Evolutionary conservation across 805 yeast species (phyloP).

Genomic region (Metschnikowia koreensis): DNA sequence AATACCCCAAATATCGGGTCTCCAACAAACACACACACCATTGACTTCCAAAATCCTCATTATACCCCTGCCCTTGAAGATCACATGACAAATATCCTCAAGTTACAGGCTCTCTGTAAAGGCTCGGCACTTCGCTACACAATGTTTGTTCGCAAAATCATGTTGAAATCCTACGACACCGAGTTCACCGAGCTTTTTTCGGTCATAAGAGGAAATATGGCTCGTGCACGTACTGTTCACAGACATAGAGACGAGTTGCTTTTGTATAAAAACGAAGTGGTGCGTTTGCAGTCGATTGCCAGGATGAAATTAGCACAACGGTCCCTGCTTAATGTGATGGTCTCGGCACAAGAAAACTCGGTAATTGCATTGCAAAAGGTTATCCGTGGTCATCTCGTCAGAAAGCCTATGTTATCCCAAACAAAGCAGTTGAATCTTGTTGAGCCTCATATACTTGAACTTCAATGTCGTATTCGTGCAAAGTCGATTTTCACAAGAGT

Average conservation of each 20-base stretch:
- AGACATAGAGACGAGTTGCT: slow-evolving; percentile 35
- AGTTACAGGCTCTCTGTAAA: slow-evolving; percentile 66
- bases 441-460: background rate
- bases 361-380: slow-evolving; percentile 8
- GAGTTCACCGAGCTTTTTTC: slow-evolving; percentile 51
- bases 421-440: background rate
- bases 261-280: slow-evolving; percentile 29
- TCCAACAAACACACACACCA: background rate
- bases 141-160: slow-evolving; percentile 59
- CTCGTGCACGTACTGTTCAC: slow-evolving; percentile 31
- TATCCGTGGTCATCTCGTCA: slow-evolving; percentile 3
- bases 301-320: slow-evolving; percentile 24
- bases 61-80: slow-evolving; percentile 1
- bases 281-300: slow-evolving; percentile 40
- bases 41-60: background rate
- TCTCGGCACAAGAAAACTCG: background rate
- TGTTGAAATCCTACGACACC: slow-evolving; percentile 55
- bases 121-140: slow-evolving; percentile 67
- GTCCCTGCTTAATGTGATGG: background rate
- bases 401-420: background rate
- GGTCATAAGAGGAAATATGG: slow-evolving; percentile 47
- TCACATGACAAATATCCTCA: slow-evolving; percentile 33
- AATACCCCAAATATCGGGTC: background rate
- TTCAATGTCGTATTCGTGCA: slow-evolving; percentile 49
- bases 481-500: slow-evolving; percentile 20